Evolutionary conservation across 306 rosid species (phyloP), one percentile per base, ranked within the genome.

Genomic region (Rosa rugosa): DNA sequence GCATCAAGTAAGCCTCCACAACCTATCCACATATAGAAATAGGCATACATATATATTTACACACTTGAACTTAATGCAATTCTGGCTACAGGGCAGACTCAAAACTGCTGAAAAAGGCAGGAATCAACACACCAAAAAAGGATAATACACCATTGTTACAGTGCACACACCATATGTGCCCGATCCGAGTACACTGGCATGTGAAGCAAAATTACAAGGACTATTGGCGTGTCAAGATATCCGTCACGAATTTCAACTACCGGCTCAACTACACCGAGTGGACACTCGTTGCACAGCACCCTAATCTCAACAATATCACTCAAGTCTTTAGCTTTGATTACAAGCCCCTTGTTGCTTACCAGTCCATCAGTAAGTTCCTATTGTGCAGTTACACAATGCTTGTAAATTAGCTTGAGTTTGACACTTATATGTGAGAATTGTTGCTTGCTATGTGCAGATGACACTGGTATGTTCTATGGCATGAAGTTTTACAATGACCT

Each of bases 391-490:
- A 9, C 25, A 69, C 11, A 51, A 23, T 41, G 71, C n/a, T 72
- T 69, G 17, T 9, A 0, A 36, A 34, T 25, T 36, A 56, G 51
- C 73, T 8, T n/a, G 71, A 68, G 49, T 81, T 80, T 62, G 25
- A 8, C 46, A 62, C 53, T 75, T 1, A 54, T 31, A 78, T 4
- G 8, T 27, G 59, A 73, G 62, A 65, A 25, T 67, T 10, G 42
- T 70, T 62, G 49, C 42, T 72, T 49, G 69, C 74, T 71, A 38
- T 68, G 14, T 85, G 88, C 94, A 94, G 98, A 94, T 89, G 98
- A 94, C 75, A 94, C 98, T 45, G 97, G 93, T 40, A 92, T 92
- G 97, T 94, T 94, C 83, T 94, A 92, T 49, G 98, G 98, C 71
- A 89, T 92, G 89, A 92, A 90, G 71, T 94, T 75, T 86, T 92